Base-by-base conservation (phyloP, 495 filamentous ascomycete species). In the Penicillium nucicola region DNA sequence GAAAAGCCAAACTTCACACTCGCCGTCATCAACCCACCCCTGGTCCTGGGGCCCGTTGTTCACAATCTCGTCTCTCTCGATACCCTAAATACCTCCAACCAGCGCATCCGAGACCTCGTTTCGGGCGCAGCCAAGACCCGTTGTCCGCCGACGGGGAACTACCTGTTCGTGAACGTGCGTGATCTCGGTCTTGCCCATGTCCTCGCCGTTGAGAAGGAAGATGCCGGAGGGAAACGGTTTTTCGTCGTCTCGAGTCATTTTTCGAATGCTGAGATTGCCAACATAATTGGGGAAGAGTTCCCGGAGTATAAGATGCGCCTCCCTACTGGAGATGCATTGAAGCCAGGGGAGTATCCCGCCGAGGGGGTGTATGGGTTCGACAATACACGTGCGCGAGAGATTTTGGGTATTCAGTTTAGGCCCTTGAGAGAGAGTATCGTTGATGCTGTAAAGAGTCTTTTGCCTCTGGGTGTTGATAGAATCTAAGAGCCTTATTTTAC, bases 1-100 rank as follows among this genome's bases (percentile, higher is more conserved):
- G 77, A 84, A 57, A 80, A 83, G 49, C 83, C 82, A 0, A 72
- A 70, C 41, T 89, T 89, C 54, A 73, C 76, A 12, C 48, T 93
- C 5, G 64, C 77, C 3, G 86, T 85, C 2, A 71, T 87, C 48
- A 79, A 79, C 53, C 83, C 84, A 11, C 78, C 84, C 1, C 68
- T 83, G 15, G 78, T 87, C 9, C 67, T 79, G 8, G 85, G 85
- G 0, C 85, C 85, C 0, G 68, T 84, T 18, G 64, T 67, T 32
- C 70, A 75, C 50, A 70, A 71, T 31, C 66, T 82, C 10, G 71
- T 72, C 34, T 72, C 61, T 17, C 61, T 84, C 3, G 71, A 77
- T 32, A 59, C 62, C 4, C 57, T 84, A 5, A 86, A 84, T 59
- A 80, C 82, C n/a, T 84, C 79, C 37, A 82, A 81, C 51, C 45